These are phyloP conservation scores for Hymenoscyphus occultus DNA, from an alignment of 2,329 filamentous ascomycete species.

Conservation along the genomic window DNA sequence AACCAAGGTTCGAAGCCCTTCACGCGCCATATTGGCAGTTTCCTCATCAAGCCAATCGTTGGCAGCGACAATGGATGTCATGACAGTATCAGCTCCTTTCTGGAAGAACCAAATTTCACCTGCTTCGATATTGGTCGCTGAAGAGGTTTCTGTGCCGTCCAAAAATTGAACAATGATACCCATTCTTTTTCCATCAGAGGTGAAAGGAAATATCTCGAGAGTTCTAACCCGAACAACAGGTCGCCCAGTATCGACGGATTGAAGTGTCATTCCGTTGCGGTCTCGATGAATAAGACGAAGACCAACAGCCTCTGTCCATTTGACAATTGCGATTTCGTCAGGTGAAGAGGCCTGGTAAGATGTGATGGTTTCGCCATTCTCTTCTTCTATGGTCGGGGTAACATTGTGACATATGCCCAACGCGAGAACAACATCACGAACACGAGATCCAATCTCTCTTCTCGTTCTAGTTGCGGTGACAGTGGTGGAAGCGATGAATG, in stretches of 20 bases:
- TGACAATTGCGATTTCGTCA: slow-evolving; percentile 96
- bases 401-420: slow-evolving; percentile 96
- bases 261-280: slow-evolving; percentile 78
- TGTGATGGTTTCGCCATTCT: slow-evolving; percentile 71
- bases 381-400: slow-evolving; percentile 83
- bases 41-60: slow-evolving; percentile 99
- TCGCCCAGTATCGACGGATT: slow-evolving; percentile 70
- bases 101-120: slow-evolving; percentile 98
- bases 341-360: slow-evolving; percentile 96
- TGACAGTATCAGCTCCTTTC: slow-evolving; percentile 97
- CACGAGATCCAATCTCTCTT: slow-evolving; percentile 88
- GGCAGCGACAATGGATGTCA: slow-evolving; percentile 89
- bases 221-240: slow-evolving; percentile 82
- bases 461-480: slow-evolving; percentile 73
- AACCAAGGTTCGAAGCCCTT: slow-evolving; percentile 89
- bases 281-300: slow-evolving; percentile 82
- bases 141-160: slow-evolving; percentile 50
- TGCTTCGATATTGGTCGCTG: slow-evolving; percentile 47
- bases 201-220: slow-evolving; percentile 94
- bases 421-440: slow-evolving; percentile 88
- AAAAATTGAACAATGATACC: slow-evolving; percentile 91
- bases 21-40: slow-evolving; percentile 98
- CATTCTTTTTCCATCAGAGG: slow-evolving; percentile 97
- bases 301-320: slow-evolving; percentile 91
- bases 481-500: slow-evolving; percentile 56